These are phyloP conservation scores for Salvia miltiorrhiza DNA, from an alignment of 257 asterid genomes.

Conservation along the genomic window DNA sequence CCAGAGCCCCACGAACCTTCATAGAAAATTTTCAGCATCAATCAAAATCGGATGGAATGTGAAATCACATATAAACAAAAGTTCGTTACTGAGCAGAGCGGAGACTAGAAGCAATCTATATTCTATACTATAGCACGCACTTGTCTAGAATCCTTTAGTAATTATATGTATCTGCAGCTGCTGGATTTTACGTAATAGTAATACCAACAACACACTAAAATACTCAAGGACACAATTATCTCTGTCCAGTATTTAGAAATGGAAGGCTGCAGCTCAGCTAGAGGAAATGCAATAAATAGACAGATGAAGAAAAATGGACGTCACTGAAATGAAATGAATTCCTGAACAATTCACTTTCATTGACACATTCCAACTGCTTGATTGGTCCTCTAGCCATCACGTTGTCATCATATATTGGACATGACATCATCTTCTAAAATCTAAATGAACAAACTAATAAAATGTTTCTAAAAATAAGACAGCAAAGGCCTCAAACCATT, in stretches of 20 bases:
- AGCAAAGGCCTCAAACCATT: constrained; percentile 57
- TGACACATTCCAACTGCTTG: not conserved
- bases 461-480: constrained; percentile 3
- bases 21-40: constrained; percentile 23
- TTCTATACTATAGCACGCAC: not conserved
- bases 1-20: constrained; percentile 90
- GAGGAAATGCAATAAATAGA: not conserved
- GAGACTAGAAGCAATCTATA: not conserved
- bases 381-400: not conserved
- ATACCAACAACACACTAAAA: not conserved
- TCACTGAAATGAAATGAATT: not conserved
- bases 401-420: not conserved
- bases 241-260: not conserved
- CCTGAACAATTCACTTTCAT: not conserved
- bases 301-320: not conserved
- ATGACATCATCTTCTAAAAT: constrained; percentile 17
- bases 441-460: not conserved
- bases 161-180: constrained; percentile 14
- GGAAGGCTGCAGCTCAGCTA: not conserved
- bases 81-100: constrained; percentile 6
- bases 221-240: not conserved
- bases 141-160: not conserved
- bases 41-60: constrained; percentile 9
- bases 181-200: not conserved
- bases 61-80: constrained; percentile 16